These are phyloP conservation scores for Aquanectria penicillioides DNA, from an alignment of 2,329 filamentous ascomycete species.

Conservation along the genomic window DNA sequence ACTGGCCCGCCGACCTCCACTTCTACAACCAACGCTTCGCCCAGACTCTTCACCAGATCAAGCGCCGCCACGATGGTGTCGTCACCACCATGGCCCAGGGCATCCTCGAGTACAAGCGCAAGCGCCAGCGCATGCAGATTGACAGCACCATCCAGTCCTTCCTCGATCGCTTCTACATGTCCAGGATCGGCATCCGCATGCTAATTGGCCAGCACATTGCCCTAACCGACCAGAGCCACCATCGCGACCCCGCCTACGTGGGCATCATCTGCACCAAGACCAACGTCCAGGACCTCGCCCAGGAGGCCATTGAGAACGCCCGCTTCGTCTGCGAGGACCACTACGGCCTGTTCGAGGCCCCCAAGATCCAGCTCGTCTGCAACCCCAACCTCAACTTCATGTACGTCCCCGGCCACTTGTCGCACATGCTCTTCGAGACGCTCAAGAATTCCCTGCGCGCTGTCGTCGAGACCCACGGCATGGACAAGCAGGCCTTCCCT, in stretches of 20 bases:
- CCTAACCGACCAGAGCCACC: conserved; percentile 89
- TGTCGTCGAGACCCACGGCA: conserved; percentile 93
- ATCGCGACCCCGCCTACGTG: conserved; percentile 92
- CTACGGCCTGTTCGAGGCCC: conserved; percentile 96
- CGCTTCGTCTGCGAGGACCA: conserved; percentile 99
- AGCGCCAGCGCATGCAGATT: conserved; percentile 96
- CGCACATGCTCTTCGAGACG: conserved; percentile 99
- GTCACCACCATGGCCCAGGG: conserved; percentile 98
- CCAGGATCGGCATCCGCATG: conserved; percentile 98
- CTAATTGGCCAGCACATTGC: conserved; percentile 98
- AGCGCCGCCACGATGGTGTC: conserved; percentile 93
- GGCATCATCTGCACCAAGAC: conserved; percentile 99
- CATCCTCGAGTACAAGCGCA: conserved; percentile 97
- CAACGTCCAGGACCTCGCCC: conserved; percentile 91
- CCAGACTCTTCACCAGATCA: conserved; percentile 90
- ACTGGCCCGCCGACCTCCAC: conserved; percentile 94
- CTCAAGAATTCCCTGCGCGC: conserved; percentile 98
- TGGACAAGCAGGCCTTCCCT: conserved; percentile 95
- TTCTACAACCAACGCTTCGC: conserved; percentile 95
- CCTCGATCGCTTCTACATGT: conserved; percentile 99
- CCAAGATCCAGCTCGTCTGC: conserved; percentile 96
- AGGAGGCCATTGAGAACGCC: conserved; percentile 98
- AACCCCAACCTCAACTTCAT: conserved; percentile 96
- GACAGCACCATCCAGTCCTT: conserved; percentile 97
- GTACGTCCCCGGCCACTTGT: conserved; percentile 99